Conservation (phyloP, 2,329 filamentous ascomycete species). For the Ramichloridium luteum region DNA sequence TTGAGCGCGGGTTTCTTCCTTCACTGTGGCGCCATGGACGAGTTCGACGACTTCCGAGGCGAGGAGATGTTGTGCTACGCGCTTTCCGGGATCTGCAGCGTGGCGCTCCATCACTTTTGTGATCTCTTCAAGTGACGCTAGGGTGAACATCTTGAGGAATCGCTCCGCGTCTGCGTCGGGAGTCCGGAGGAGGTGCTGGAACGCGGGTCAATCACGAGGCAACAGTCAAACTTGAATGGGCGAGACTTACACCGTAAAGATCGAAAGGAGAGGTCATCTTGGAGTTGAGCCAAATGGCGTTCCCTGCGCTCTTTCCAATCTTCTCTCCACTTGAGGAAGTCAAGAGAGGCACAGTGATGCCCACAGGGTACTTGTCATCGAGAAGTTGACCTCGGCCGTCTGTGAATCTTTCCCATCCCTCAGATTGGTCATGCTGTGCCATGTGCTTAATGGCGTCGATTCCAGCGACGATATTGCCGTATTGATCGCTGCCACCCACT, state of each 20-base stretch:
- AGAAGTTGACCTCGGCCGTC: slow-evolving; percentile 28
- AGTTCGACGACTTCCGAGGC: slow-evolving; percentile 73
- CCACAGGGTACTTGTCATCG: slow-evolving; percentile 47
- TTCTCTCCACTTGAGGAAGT: slow-evolving; percentile 78
- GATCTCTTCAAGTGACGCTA: slow-evolving; percentile 64
- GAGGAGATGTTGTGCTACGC: slow-evolving; percentile 69
- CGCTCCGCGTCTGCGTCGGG: slow-evolving; percentile 70
- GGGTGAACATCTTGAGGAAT: slow-evolving; percentile 82
- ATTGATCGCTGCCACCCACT: slow-evolving; percentile 91
- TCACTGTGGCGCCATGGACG: slow-evolving; percentile 57
- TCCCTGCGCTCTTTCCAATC: slow-evolving; percentile 88
- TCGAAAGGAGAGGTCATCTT: slow-evolving; percentile 73
- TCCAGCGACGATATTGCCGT: slow-evolving; percentile 86
- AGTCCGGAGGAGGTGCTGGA: slow-evolving; percentile 69
- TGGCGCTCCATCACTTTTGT: slow-evolving; percentile 56
- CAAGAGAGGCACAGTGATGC: slow-evolving; percentile 81
- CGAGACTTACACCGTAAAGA: slow-evolving; percentile 53
- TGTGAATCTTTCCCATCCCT: slow-evolving; percentile 9
- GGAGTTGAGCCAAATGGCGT: slow-evolving; percentile 82
- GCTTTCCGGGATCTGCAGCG: slow-evolving; percentile 51
- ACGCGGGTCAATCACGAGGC: slow-evolving; percentile 3
- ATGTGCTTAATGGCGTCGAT: slow-evolving; percentile 74
- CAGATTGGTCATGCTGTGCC: slow-evolving; percentile 33
- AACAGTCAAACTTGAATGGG: not conserved
- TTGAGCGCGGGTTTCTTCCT: slow-evolving; percentile 47